phyloP scores from a whole-genome alignment of 352 stramenopile species.

The Globisporangium mamillatum region DNA sequence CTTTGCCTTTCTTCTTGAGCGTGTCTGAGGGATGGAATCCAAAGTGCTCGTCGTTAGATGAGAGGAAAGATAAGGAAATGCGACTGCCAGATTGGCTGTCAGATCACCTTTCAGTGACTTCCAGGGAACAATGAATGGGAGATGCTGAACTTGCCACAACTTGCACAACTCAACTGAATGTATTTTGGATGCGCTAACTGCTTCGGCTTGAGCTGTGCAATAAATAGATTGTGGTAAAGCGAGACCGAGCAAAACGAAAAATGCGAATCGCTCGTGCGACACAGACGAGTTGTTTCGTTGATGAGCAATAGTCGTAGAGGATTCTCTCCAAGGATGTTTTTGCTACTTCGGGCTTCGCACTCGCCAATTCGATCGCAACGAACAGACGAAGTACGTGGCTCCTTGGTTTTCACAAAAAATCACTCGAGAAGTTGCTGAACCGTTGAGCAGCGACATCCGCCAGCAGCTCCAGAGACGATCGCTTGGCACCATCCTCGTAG shows the following conservation, averaged over 20 bases:
- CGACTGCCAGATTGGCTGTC: background rate
- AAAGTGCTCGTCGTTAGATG: background rate
- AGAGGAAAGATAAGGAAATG: background rate
- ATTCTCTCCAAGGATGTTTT: background rate
- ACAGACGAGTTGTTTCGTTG: background rate
- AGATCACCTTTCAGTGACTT: background rate
- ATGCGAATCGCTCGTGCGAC: background rate
- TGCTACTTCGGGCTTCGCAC: background rate
- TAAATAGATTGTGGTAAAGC: background rate
- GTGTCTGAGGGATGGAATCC: background rate
- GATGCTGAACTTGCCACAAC: background rate
- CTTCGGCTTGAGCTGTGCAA: background rate
- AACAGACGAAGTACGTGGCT: background rate
- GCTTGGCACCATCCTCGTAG: background rate
- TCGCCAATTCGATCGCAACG: background rate
- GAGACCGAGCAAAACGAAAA: background rate
- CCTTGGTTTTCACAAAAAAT: background rate
- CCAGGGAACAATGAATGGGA: background rate
- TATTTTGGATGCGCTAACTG: background rate
- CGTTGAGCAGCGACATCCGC: constrained; percentile 8
- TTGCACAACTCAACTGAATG: background rate
- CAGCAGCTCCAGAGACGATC: constrained; percentile 8
- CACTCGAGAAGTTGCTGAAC: background rate
- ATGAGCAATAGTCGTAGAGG: background rate
- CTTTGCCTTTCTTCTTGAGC: background rate